phyloP scores from a whole-genome alignment of 1,284 basidiomycete genomes.

The Trichosporon coremiiforme region DNA sequence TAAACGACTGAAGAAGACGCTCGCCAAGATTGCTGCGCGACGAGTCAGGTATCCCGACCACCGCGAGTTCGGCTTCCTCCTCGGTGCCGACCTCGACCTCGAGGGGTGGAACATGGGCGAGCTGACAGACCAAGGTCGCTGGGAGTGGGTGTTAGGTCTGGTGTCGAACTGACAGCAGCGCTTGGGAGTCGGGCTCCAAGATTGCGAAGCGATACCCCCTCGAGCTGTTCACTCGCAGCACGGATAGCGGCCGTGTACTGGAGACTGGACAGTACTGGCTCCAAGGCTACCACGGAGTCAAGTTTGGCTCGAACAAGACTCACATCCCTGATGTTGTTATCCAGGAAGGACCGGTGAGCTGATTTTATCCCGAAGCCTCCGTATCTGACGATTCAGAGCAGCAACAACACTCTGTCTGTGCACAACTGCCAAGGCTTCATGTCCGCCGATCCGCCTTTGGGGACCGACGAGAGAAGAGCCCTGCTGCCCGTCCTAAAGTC shows the following conservation, averaged over 20 bases:
- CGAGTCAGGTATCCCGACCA: slow-evolving; percentile 38
- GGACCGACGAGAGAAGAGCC: neutral
- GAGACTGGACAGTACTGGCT: slow-evolving; percentile 71
- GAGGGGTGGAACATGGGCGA: slow-evolving; percentile 59
- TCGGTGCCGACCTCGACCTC: slow-evolving; percentile 65
- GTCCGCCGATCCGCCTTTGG: slow-evolving; percentile 39
- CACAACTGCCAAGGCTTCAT: slow-evolving; percentile 66
- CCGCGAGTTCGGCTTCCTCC: slow-evolving; percentile 65
- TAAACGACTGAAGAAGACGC: slow-evolving; percentile 59
- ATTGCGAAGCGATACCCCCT: slow-evolving; percentile 37
- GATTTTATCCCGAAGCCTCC: no score
- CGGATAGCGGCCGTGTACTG: slow-evolving; percentile 66
- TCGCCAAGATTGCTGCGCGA: slow-evolving; percentile 46
- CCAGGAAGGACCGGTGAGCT: slow-evolving; percentile 41
- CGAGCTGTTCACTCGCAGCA: slow-evolving; percentile 69
- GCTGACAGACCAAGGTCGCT: slow-evolving; percentile 69
- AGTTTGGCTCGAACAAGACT: slow-evolving; percentile 31
- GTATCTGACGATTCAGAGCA: slow-evolving; percentile 41
- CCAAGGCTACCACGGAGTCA: slow-evolving; percentile 43
- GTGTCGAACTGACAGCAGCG: slow-evolving; percentile 47
- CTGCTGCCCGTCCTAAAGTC: neutral
- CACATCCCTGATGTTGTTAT: slow-evolving; percentile 39
- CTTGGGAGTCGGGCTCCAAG: slow-evolving; percentile 44
- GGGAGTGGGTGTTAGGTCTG: slow-evolving; percentile 62
- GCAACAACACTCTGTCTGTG: slow-evolving; percentile 74